Evolutionary conservation across 192 early-diverging fungal species (phyloP), one percentile per base, ranked within the genome.

Genomic region (Gamsiella multidivaricata): DNA sequence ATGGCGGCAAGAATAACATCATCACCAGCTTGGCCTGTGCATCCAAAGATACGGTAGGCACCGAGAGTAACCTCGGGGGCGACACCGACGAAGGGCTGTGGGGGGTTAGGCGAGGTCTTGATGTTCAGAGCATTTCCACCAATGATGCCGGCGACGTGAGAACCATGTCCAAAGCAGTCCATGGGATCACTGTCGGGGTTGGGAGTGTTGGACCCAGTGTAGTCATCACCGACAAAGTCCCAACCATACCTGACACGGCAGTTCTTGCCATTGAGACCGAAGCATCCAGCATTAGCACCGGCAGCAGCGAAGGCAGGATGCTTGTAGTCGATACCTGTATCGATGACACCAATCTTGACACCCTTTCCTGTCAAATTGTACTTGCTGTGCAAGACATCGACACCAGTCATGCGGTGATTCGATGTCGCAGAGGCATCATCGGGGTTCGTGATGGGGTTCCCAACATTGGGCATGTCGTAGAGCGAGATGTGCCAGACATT

Each of bases 51-150:
- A n/a, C 88, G 79, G 63, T 90, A 90, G 57, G 88, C 88, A 34
- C 90, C 90, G 34, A 88, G 65, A 1, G 87, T 90, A 2, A 85
- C 91, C 25, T 87, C 89, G 3, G 95, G 95, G 8, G 94, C 95
- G 33, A 94, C 92, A 61, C 95, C 60, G n/a, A 62, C 56, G 25
- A 65, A 70, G 17, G 65, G 61, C 18, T 54, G 51, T 22, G 60
- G 62, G 26, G 76, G 61, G 60, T 70, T 55, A n/a, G 55, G 51
- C 3, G 25, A 26, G 8, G 33, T 37, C 47, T 54, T 67, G 39
- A 56, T 47, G 41, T 65, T 45, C 46, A 53, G 10, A 37, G 83
- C 85, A 32, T 84, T 61, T 46, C 54, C 53, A 68, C 80, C 85
- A 81, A 84, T 31, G 68, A 72, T 83, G 60, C 86, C 86, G 28